A percentile compares a stretch with the other conserved stretches of the same genome.
phyloP scores from a whole-genome alignment of 305 asterid genomes.

The Solanum chacoense region DNA sequence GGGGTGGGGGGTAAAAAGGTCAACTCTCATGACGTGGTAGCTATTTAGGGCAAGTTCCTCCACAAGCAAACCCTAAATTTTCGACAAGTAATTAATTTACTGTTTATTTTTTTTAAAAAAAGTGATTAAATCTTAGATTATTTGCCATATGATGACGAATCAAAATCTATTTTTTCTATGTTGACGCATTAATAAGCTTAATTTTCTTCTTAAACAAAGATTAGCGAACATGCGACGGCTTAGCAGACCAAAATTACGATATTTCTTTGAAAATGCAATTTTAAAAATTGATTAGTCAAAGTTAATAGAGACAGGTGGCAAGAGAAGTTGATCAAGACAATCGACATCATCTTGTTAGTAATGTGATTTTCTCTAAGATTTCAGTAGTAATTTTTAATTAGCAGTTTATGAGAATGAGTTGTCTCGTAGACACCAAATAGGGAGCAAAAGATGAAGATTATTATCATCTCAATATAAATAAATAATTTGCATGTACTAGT shows the following conservation, averaged over 20 bases:
- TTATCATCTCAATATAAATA: not conserved
- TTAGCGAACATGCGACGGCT: not conserved
- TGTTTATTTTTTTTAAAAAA: not conserved
- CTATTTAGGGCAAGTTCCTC: slow-evolving; percentile 10
- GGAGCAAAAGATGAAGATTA: slow-evolving; percentile 1
- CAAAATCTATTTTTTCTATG: not conserved
- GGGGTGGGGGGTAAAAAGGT: not conserved
- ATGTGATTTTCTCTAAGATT: not conserved
- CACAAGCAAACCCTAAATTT: not conserved
- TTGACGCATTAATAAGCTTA: slow-evolving; percentile 2
- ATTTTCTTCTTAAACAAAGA: not conserved
- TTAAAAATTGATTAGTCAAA: not conserved
- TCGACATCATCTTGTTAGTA: not conserved
- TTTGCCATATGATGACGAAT: not conserved
- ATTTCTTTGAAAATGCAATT: not conserved
- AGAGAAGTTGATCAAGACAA: not conserved
- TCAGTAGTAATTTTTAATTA: not conserved
- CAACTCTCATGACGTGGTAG: slow-evolving; percentile 17
- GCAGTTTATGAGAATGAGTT: not conserved
- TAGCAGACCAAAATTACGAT: not conserved
- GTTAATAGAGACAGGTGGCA: not conserved
- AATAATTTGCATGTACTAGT: not conserved
- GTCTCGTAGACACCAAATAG: slow-evolving; percentile 11
- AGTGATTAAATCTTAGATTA: slow-evolving; percentile 3
- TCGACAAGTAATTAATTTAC: slow-evolving; percentile 9